Percentiles rank a stretch among this genome's conserved stretches.
These are phyloP conservation scores for Closterium sp. DNA, from an alignment of 139 green algal species.

Conservation along the genomic window DNA sequence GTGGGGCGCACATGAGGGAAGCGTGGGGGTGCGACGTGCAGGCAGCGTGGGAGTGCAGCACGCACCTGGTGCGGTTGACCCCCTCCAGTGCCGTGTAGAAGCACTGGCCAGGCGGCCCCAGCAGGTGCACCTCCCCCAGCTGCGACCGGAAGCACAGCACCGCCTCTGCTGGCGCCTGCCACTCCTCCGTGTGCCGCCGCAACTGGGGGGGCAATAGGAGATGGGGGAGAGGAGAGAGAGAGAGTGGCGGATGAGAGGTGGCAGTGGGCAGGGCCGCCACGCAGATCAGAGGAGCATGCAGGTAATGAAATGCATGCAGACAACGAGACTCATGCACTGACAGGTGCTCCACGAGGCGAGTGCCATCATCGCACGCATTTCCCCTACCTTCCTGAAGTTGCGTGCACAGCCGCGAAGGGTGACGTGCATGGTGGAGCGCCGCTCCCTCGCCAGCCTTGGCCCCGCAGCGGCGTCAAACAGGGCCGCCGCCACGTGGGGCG, in stretches of 20 bases:
- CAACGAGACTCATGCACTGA: too few relatives aligned
- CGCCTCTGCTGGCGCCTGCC: neutral
- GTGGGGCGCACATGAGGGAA: too few relatives aligned
- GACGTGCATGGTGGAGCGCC: neutral
- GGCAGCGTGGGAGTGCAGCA: too few relatives aligned
- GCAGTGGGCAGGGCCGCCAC: neutral
- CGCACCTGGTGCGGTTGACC: neutral
- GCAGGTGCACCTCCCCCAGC: neutral
- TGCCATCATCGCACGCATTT: too few relatives aligned
- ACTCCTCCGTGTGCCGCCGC: neutral
- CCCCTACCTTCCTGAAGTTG: neutral
- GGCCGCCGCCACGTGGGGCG: neutral
- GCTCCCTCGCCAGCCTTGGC: neutral
- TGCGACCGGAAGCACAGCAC: neutral
- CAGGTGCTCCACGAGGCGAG: too few relatives aligned
- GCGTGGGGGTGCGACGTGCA: too few relatives aligned
- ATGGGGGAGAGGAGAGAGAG: neutral
- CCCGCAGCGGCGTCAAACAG: neutral
- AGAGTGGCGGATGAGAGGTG: neutral
- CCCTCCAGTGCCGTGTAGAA: neutral
- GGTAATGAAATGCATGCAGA: too few relatives aligned
- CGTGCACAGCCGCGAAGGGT: neutral
- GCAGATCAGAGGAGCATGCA: neutral
- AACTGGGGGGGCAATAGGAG: neutral
- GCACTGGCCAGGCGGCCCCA: neutral